phyloP scores from a whole-genome alignment of 1,284 basidiomycete genomes.

The Porodaedalea pini region DNA sequence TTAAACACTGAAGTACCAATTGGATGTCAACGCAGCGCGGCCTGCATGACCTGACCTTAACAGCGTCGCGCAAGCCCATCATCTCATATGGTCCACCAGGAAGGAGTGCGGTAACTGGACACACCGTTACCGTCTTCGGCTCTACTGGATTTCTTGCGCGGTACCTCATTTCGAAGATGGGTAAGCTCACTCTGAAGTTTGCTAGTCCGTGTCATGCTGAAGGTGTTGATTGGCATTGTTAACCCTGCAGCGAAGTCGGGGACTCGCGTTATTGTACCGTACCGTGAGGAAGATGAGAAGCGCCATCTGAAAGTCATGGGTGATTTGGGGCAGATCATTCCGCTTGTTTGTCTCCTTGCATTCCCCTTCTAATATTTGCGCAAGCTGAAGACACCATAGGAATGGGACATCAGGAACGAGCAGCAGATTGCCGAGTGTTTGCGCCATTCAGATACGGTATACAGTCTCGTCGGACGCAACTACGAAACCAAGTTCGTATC shows the following conservation, averaged over 20 bases:
- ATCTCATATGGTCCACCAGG: constrained; percentile 78
- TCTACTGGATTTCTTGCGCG: constrained; percentile 94
- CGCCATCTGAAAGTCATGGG: constrained; percentile 90
- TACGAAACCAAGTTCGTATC: constrained; percentile 82
- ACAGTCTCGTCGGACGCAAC: constrained; percentile 87
- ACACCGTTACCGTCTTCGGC: constrained; percentile 95
- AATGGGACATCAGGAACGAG: constrained; percentile 90
- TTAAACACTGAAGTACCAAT: neutral
- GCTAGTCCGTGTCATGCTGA: neutral
- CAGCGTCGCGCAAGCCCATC: constrained; percentile 61
- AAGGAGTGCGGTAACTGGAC: constrained; percentile 83
- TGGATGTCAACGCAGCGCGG: constrained; percentile 46
- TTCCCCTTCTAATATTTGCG: constrained; percentile 2
- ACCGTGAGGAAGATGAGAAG: constrained; percentile 94
- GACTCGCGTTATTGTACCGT: constrained; percentile 93
- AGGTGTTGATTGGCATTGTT: constrained; percentile 4
- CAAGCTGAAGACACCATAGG: constrained; percentile 44
- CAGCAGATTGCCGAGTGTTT: constrained; percentile 92
- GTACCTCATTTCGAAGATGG: constrained; percentile 91
- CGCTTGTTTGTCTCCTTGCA: constrained; percentile 61
- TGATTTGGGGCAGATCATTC: constrained; percentile 94
- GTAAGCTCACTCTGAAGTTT: constrained; percentile 40
- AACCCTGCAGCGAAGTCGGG: constrained; percentile 73
- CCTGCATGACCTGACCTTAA: constrained; percentile 64
- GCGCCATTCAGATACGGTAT: constrained; percentile 96